Conservation (phyloP, 805 yeast genomes). For the Spathaspora hagerdaliae region DNA sequence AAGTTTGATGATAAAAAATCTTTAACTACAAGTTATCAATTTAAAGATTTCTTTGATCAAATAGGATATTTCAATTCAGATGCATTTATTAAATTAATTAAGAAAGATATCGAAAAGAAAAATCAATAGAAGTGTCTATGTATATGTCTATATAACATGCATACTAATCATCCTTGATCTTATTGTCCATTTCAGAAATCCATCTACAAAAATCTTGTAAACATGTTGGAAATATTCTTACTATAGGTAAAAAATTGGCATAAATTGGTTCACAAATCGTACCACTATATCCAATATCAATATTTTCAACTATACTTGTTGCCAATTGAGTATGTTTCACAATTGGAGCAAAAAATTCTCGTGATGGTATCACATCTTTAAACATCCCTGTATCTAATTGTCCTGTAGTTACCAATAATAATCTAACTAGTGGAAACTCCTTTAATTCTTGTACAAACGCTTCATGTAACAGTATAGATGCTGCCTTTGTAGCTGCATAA, state of each 20-base stretch:
- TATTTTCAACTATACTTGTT: constrained; percentile 22
- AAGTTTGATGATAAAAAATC: constrained; percentile 20
- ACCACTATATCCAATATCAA: constrained; percentile 39
- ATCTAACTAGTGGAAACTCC: constrained; percentile 18
- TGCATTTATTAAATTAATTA: constrained; percentile 10
- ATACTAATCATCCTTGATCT: constrained; percentile 15
- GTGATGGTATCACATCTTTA: constrained; percentile 38
- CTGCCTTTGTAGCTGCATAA: constrained; percentile 50
- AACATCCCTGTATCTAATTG: constrained; percentile 50
- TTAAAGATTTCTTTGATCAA: constrained; percentile 43
- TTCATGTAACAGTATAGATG: constrained; percentile 41
- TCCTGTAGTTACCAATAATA: constrained; percentile 46
- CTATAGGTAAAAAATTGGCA: constrained; percentile 40
- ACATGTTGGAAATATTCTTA: constrained; percentile 39
- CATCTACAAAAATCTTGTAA: constrained; percentile 32
- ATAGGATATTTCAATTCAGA: constrained; percentile 33
- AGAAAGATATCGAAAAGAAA: constrained; percentile 9
- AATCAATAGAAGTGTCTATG: constrained; percentile 8
- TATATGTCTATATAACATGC: not conserved
- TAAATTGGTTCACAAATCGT: constrained; percentile 44
- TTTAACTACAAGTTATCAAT: constrained; percentile 21
- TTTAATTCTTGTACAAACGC: constrained; percentile 38
- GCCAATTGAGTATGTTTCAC: constrained; percentile 39
- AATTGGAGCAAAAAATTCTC: constrained; percentile 45
- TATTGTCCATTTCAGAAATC: constrained; percentile 36